Evolutionary conservation across 2,329 filamentous ascomycete genomes (phyloP), one percentile per base, ranked within the genome.

Genomic region (Alternaria alternata): DNA sequence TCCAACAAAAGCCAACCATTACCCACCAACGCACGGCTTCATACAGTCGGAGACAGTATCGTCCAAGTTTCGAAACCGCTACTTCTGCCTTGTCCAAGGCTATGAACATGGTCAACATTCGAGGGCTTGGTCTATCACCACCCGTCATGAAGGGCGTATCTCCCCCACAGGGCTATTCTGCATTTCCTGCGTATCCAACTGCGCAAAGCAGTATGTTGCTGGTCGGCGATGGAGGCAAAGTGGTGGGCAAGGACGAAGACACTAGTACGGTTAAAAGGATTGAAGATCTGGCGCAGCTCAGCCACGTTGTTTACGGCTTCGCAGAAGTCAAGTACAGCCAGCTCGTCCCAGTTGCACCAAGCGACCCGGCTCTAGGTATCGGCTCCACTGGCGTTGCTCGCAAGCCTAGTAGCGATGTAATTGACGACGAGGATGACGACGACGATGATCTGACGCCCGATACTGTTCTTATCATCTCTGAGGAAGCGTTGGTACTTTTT

Each of bases 311-410:
- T 3, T 99, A 94, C 76, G 94, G 94, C 3, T 98, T 99, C 79
- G 95, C 95, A 6, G 94, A 99, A 80, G 94, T 99, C 74, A 99
- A 99, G 79, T 97, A 96, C 80, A 95, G 96, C 79, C 95, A 99
- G 78, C 86, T 99, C n/a, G 88, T 97, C 51, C 95, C 95, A 3
- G 82, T 95, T 44, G 89, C 92, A 1, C 95, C 94, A 1, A 87
- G 86, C 66, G 88, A 92, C 49, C 88, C 91, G 67, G 88, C 88
- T 6, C 84, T 93, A 4, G 89, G 90, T 7, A 81, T 84, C 43
- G 81, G 80, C 51, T 76, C 79, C 52, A 88, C 89, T 14, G 78
- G 86, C n/a, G 80, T 77, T 46, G 70, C 63, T 28, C 63, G 75
- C 39, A 76, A 74, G 59, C 72, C 72, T n/a, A 73, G 65, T 42